phyloP scores from a whole-genome alignment of 2,329 filamentous ascomycete genomes.

The Endocalyx cinctus region DNA sequence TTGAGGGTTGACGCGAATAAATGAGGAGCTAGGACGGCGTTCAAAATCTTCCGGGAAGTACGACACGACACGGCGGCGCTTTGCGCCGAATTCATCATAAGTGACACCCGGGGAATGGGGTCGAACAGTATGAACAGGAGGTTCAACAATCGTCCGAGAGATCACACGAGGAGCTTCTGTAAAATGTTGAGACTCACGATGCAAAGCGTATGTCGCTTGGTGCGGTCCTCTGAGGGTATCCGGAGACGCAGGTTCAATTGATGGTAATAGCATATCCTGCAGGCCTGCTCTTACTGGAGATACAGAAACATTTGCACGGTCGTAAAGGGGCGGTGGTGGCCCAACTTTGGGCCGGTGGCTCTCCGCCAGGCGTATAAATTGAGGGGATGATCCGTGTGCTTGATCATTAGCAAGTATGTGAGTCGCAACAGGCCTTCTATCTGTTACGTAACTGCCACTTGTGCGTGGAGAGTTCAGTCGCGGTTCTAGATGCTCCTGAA shows the following conservation, averaged over 20 bases:
- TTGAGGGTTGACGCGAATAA: constrained; percentile 17
- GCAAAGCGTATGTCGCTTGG: constrained; percentile 9
- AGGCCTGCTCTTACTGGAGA: constrained; percentile 22
- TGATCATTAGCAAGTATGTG: constrained; percentile 7
- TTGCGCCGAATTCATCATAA: constrained; percentile 16
- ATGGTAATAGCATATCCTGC: constrained; percentile 27
- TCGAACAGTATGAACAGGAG: constrained; percentile 9
- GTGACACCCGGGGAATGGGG: constrained; percentile 15
- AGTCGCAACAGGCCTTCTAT: constrained; percentile 5
- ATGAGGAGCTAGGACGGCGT: constrained; percentile 12
- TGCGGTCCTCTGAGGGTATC: constrained; percentile 8
- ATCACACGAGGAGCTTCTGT: constrained; percentile 16
- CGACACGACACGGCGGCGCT: constrained; percentile 18
- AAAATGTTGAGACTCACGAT: constrained; percentile 14
- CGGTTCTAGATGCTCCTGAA: constrained; percentile 8
- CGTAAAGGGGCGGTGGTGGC: constrained; percentile 11
- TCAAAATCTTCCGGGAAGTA: constrained; percentile 16
- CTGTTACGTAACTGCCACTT: constrained; percentile 4
- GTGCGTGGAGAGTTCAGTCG: constrained; percentile 8
- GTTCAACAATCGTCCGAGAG: constrained; percentile 15
- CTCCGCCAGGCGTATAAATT: constrained; percentile 19
- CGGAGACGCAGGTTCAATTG: constrained; percentile 27
- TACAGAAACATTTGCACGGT: constrained; percentile 13
- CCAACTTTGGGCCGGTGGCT: constrained; percentile 28
- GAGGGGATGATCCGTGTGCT: constrained; percentile 10